These are phyloP conservation scores for Nakazawaea peltata DNA, from an alignment of 805 yeast species.

Conservation along the genomic window DNA sequence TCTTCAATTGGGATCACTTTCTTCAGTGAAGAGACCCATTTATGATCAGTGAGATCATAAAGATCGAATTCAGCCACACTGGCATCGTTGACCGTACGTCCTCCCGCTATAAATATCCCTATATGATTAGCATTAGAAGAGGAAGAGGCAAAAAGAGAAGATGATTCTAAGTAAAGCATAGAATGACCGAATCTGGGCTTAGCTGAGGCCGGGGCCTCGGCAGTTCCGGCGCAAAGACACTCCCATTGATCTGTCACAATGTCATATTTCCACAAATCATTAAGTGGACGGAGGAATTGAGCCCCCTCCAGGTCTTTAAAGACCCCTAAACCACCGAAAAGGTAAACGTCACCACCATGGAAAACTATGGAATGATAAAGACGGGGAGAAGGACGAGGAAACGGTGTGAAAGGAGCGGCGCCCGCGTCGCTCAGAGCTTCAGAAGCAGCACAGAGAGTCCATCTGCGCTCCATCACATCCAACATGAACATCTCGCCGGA, in stretches of 20 bases:
- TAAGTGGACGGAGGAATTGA: slow-evolving; percentile 35
- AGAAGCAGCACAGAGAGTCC: slow-evolving; percentile 35
- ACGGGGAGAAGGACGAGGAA: slow-evolving; percentile 33
- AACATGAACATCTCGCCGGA: slow-evolving; percentile 60
- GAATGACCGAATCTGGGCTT: slow-evolving; percentile 45
- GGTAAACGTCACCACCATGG: slow-evolving; percentile 40
- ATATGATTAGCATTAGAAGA: slow-evolving; percentile 30
- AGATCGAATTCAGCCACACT: slow-evolving; percentile 27
- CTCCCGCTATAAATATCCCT: slow-evolving; percentile 50
- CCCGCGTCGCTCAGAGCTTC: slow-evolving; percentile 1
- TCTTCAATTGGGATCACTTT: slow-evolving; percentile 16
- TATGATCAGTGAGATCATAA: slow-evolving; percentile 35
- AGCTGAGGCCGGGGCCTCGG: too few relatives aligned
- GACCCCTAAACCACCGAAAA: slow-evolving; percentile 58
- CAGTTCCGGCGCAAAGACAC: slow-evolving; percentile 34
- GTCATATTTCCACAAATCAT: slow-evolving; percentile 67
- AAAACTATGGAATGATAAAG: slow-evolving; percentile 52
- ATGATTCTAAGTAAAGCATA: slow-evolving; percentile 30
- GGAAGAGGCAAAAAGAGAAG: slow-evolving; percentile 29
- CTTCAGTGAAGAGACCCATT: slow-evolving; percentile 15
- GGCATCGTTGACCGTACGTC: slow-evolving; percentile 29
- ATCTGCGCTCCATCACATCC: slow-evolving; percentile 47
- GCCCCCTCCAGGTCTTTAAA: slow-evolving; percentile 21
- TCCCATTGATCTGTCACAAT: slow-evolving; percentile 45
- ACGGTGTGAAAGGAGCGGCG: not conserved